Percentiles rank a stretch among this genome's conserved stretches.
These are phyloP conservation scores for Stagonosporopsis vannaccii DNA, from an alignment of 2,329 filamentous ascomycete genomes.

Conservation along the genomic window DNA sequence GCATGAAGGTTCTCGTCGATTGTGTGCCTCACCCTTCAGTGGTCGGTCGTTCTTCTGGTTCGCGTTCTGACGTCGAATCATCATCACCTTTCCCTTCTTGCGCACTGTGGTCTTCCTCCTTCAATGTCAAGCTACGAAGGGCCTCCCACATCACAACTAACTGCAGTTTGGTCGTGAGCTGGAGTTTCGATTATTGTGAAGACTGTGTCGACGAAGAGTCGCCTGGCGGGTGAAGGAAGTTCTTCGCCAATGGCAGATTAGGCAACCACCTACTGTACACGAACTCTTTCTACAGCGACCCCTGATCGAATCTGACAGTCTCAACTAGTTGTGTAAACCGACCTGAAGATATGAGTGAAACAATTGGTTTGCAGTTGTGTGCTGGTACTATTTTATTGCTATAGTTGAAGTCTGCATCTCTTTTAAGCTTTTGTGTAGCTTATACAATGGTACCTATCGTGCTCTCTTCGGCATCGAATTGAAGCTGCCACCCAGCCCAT, in stretches of 20 bases:
- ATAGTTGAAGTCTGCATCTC: too few relatives aligned
- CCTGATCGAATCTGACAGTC: too few relatives aligned
- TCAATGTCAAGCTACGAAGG: not conserved
- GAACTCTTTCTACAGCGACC: not conserved
- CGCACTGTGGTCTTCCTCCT: not conserved
- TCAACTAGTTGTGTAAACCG: too few relatives aligned
- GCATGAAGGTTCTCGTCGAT: not conserved
- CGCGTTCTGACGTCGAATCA: not conserved
- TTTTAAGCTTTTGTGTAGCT: too few relatives aligned
- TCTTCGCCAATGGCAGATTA: not conserved
- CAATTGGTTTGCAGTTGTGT: too few relatives aligned
- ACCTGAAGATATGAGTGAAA: too few relatives aligned
- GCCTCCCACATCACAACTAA: not conserved
- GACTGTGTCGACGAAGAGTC: not conserved
- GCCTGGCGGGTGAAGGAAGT: not conserved
- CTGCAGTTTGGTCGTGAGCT: not conserved
- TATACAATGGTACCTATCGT: too few relatives aligned
- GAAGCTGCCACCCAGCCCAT: too few relatives aligned
- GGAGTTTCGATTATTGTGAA: not conserved
- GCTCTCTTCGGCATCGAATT: too few relatives aligned
- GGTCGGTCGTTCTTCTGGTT: not conserved
- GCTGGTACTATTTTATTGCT: too few relatives aligned
- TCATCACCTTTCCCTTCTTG: not conserved
- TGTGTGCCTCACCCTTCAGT: not conserved
- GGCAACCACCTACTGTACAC: not conserved